Percentiles rank a stretch among this genome's conserved stretches.
phyloP scores from a whole-genome alignment of 148 eudicot genomes.

The Rhododendron vialii region DNA sequence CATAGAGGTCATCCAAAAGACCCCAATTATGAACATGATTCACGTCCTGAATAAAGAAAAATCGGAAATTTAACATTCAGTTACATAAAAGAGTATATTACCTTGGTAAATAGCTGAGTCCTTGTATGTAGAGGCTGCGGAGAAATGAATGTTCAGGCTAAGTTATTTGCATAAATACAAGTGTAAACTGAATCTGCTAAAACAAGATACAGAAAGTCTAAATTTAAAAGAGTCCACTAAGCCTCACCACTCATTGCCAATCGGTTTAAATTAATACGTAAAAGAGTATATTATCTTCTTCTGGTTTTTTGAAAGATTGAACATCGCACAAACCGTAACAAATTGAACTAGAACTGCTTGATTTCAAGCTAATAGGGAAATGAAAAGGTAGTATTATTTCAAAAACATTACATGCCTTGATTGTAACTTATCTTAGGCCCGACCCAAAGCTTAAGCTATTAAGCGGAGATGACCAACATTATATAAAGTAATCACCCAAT shows the following conservation, averaged over 20 bases:
- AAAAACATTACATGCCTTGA: neutral
- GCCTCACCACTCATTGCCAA: neutral
- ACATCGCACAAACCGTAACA: neutral
- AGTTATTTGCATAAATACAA: neutral
- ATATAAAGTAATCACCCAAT: neutral
- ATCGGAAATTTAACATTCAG: neutral
- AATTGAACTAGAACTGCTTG: neutral
- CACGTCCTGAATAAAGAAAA: neutral
- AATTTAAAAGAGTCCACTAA: neutral
- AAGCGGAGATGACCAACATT: neutral
- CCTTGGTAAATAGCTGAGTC: slow-evolving; percentile 85
- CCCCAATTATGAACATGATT: neutral
- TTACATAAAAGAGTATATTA: slow-evolving; percentile 22
- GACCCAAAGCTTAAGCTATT: neutral
- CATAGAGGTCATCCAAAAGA: neutral
- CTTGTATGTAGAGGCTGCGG: slow-evolving; percentile 87
- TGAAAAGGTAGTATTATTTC: neutral
- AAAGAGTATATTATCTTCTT: neutral
- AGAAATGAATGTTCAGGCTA: slow-evolving; percentile 8
- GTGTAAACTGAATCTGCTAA: slow-evolving; percentile 8
- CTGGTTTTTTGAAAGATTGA: neutral
- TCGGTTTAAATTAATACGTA: neutral
- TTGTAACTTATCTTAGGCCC: neutral
- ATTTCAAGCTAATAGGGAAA: neutral
- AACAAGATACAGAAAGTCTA: neutral